Evolutionary conservation across 345 rosid species (phyloP), one percentile per base, ranked within the genome.

Genomic region (Diplotaxis tenuifolia): DNA sequence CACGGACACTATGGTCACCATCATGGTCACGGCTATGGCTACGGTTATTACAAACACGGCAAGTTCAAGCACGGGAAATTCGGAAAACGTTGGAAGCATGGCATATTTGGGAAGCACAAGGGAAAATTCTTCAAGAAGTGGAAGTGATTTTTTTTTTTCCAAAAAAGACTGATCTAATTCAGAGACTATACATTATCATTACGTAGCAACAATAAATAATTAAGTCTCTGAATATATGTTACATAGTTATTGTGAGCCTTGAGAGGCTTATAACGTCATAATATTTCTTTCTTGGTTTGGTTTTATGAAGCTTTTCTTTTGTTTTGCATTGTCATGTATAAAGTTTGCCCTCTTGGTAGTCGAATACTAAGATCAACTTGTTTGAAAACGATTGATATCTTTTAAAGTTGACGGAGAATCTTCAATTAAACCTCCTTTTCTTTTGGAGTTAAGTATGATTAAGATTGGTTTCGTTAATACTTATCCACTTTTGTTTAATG

Each of bases 51-150:
- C 1, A 72, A 84, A 80, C 89, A 79, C 19, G 97, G 96, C 2
- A 90, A 88, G 75, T 86, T 84, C 60, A 86, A 87, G 79, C 87
- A 84, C 1, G 88, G 91, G 7, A 91, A 85, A 65, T 88, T 84
- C 56, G 93, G 93, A 10, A 84, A 83, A 79, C 86, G 80, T 55
- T 78, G 86, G 87, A 86, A 82, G 74, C 88, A 83, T 4, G 90
- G 97, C 53, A 77, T 57, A 86, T 86, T 86, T 42, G 93, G 92
- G 38, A 85, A 72, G 78, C 90, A 86, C 79, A 88, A 84, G 72
- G 93, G 93, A 20, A 80, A 80, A 59, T 82, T 83, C 52, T 75
- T 72, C 81, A 81, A 66, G 78, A 82, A 70, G 58, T 88, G 92
- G 88, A 88, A 88, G 79, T 88, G 71, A 76, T 31, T 0, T 25